Conservation (phyloP, 73 alveolate genomes). For the Paramecium sonneborni region DNA sequence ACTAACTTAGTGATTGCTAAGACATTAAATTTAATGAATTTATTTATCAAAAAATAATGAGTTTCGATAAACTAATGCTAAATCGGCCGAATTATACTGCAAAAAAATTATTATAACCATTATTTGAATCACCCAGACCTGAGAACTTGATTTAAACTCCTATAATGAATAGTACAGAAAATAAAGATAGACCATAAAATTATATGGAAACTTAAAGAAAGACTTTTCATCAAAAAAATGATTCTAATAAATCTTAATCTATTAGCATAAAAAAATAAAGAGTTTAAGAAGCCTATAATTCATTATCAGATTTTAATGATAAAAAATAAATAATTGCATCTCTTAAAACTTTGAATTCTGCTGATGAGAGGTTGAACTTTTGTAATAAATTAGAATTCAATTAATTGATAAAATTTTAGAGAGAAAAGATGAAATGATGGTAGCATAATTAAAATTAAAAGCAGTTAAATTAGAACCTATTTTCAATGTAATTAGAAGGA, state of each 20-base stretch:
- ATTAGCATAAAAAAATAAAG: not conserved
- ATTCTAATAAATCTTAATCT: constrained; percentile 23
- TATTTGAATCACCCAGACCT: not conserved
- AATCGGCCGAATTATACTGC: constrained; percentile 7
- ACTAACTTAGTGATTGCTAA: not conserved
- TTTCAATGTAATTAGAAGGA: constrained; percentile 35
- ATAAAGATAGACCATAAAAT: not conserved
- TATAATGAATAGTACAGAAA: not conserved
- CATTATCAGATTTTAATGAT: constrained; percentile 49
- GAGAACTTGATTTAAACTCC: not conserved
- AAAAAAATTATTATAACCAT: not conserved
- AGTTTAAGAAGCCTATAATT: constrained; percentile 33
- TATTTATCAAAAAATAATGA: not conserved
- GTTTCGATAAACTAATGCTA: constrained; percentile 19
- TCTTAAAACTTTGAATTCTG: constrained; percentile 27
- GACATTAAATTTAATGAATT: not conserved
- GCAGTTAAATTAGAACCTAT: constrained; percentile 42
- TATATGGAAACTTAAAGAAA: not conserved
- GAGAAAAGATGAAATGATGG: constrained; percentile 44
- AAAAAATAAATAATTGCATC: constrained; percentile 31
- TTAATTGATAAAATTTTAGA: constrained; percentile 48
- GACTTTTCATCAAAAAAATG: not conserved
- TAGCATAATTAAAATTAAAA: constrained; percentile 23
- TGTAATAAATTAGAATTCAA: not conserved
- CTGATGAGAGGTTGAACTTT: constrained; percentile 47